Conservation (phyloP, 2,329 filamentous ascomycete genomes). For the Monosporascus sp. region DNA sequence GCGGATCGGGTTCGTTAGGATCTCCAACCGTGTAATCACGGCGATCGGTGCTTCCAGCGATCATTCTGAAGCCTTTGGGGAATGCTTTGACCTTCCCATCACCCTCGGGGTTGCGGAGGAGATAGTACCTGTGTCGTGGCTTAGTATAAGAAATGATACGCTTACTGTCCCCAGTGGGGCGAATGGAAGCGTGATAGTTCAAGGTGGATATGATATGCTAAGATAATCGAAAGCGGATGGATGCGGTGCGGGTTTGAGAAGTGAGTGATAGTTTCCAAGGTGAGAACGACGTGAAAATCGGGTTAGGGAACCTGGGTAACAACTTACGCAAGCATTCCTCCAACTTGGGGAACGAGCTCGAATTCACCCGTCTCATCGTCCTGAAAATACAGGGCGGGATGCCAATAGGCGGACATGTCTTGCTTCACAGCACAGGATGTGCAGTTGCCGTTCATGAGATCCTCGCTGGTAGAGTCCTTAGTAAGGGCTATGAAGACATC, state of each 20-base stretch:
- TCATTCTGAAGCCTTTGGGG: constrained; percentile 72
- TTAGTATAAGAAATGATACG: constrained; percentile 9
- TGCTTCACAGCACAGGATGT: constrained; percentile 75
- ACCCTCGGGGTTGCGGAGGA: constrained; percentile 50
- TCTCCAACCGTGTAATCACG: constrained; percentile 67
- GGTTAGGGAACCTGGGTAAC: neutral
- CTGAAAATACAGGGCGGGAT: constrained; percentile 72
- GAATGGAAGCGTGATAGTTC: no score
- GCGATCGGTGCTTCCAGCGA: constrained; percentile 65
- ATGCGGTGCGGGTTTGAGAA: neutral
- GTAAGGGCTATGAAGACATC: constrained; percentile 52
- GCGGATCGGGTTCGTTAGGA: constrained; percentile 56
- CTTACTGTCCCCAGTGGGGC: no score
- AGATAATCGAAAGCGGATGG: neutral
- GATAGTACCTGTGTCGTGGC: constrained; percentile 64
- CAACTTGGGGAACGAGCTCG: constrained; percentile 66
- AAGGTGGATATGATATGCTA: neutral
- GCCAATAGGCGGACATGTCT: constrained; percentile 89
- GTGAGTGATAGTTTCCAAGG: no score
- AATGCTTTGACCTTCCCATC: constrained; percentile 64
- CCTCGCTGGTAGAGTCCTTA: constrained; percentile 47
- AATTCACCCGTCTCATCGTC: constrained; percentile 58
- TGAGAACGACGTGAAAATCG: no score
- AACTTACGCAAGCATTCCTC: constrained; percentile 80
- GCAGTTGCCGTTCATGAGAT: constrained; percentile 59